These are phyloP conservation scores for Inga laurina DNA, from an alignment of 306 rosid species.

Conservation along the genomic window DNA sequence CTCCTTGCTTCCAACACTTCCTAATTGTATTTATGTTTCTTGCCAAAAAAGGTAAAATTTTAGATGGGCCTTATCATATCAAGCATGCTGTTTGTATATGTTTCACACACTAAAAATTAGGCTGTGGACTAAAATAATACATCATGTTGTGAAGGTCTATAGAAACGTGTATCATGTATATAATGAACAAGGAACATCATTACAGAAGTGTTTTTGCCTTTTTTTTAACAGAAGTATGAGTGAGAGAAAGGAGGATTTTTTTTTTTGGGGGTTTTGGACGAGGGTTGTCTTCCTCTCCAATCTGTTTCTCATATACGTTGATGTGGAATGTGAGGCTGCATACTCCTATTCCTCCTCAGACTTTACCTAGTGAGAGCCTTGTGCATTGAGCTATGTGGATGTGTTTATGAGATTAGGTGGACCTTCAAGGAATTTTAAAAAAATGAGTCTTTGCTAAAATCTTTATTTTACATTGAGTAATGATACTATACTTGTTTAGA, in stretches of 20 bases:
- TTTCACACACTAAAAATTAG: neutral
- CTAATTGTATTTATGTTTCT: slow-evolving; percentile 43
- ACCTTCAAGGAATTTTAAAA: neutral
- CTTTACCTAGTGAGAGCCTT: too few species aligned
- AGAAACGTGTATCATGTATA: slow-evolving; percentile 29
- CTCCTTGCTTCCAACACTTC: slow-evolving; percentile 52
- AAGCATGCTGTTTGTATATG: slow-evolving; percentile 39
- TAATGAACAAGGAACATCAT: neutral
- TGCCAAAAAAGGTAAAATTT: slow-evolving; percentile 54
- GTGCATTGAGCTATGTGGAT: neutral
- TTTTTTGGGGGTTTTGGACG: neutral
- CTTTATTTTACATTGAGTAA: neutral
- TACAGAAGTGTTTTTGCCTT: neutral
- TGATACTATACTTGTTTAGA: neutral
- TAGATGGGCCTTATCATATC: slow-evolving; percentile 24
- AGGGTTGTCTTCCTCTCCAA: neutral
- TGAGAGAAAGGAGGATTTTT: neutral
- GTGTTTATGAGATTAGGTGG: neutral
- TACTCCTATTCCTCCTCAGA: too few species aligned
- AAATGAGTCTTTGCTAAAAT: neutral
- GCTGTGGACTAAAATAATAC: neutral
- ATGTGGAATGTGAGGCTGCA: neutral
- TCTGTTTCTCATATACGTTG: neutral
- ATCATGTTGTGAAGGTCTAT: slow-evolving; percentile 6
- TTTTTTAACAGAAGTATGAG: neutral